Evolutionary conservation across 1,284 basidiomycete species (phyloP).

Genomic region (Ustilago curta): DNA sequence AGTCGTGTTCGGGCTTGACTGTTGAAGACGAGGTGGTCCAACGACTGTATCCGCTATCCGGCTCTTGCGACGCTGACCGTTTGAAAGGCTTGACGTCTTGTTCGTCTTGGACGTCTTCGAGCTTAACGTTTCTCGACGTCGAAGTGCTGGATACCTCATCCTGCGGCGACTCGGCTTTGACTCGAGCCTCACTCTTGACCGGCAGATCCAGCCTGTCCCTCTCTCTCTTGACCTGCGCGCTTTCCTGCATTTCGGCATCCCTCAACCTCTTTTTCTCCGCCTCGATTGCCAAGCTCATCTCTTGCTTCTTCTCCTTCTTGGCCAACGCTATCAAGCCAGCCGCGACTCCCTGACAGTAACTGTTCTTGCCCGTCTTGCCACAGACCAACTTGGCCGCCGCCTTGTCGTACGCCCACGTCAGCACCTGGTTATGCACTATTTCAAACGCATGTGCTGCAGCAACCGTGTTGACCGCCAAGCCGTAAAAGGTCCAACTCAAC

Average conservation of each 20-base stretch:
- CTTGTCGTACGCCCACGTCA: constrained; percentile 47
- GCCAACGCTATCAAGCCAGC: constrained; percentile 46
- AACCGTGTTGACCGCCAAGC: constrained; percentile 53
- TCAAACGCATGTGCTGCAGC: constrained; percentile 57
- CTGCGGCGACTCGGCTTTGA: constrained; percentile 11
- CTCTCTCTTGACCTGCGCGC: constrained; percentile 23
- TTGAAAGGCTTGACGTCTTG: constrained; percentile 38
- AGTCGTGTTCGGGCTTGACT: constrained; percentile 4
- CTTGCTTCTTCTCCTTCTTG: constrained; percentile 54
- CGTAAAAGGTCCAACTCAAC: constrained; percentile 56
- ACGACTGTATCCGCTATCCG: constrained; percentile 7
- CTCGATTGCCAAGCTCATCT: constrained; percentile 46
- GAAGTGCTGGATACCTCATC: not conserved
- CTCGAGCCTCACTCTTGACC: constrained; percentile 7
- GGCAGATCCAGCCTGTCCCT: constrained; percentile 24
- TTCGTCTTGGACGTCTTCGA: constrained; percentile 40
- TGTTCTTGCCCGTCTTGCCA: constrained; percentile 49
- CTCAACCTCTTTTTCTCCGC: constrained; percentile 44
- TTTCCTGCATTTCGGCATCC: constrained; percentile 23
- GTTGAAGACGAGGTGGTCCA: constrained; percentile 10
- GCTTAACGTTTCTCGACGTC: constrained; percentile 30
- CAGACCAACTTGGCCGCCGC: constrained; percentile 8
- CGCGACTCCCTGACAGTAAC: constrained; percentile 46
- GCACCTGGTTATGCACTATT: constrained; percentile 57
- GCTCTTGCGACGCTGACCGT: constrained; percentile 21